These are phyloP conservation scores for Ceratobasidium sp. DNA, from an alignment of 1,284 basidiomycete genomes.

Conservation along the genomic window DNA sequence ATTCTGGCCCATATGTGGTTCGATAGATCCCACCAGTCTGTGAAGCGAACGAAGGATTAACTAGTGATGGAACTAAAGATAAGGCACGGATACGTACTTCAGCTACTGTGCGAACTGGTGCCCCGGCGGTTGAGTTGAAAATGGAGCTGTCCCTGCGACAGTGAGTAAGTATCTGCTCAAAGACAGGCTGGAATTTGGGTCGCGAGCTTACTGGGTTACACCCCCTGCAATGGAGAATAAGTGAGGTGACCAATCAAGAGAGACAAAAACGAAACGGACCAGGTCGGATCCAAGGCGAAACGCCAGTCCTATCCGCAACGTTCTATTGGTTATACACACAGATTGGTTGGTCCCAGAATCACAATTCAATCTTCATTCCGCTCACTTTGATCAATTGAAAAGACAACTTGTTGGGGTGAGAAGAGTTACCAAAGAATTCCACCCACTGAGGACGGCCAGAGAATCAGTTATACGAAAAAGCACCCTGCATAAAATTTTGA, in stretches of 20 bases:
- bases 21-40: constrained; percentile 39
- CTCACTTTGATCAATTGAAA: constrained; percentile 31
- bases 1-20: constrained; percentile 40
- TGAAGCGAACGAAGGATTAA: background rate
- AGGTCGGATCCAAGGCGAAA: constrained; percentile 28
- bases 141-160: constrained; percentile 13
- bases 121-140: constrained; percentile 5
- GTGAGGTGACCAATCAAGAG: background rate
- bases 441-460: constrained; percentile 1
- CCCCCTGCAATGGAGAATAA: background rate
- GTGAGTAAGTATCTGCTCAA: background rate
- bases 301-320: constrained; percentile 17
- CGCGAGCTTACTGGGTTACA: constrained; percentile 14
- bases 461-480: background rate
- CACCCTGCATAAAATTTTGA: background rate
- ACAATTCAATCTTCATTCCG: background rate
- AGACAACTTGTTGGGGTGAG: constrained; percentile 20
- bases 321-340: no score
- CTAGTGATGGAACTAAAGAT: background rate
- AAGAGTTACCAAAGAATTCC: constrained; percentile 28
- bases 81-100: background rate
- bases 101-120: background rate
- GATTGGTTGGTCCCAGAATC: background rate
- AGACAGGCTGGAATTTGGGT: background rate
- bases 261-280: background rate